Base-by-base conservation (phyloP, 805 yeast species). In the Tetrapisispora iriomotensis region DNA sequence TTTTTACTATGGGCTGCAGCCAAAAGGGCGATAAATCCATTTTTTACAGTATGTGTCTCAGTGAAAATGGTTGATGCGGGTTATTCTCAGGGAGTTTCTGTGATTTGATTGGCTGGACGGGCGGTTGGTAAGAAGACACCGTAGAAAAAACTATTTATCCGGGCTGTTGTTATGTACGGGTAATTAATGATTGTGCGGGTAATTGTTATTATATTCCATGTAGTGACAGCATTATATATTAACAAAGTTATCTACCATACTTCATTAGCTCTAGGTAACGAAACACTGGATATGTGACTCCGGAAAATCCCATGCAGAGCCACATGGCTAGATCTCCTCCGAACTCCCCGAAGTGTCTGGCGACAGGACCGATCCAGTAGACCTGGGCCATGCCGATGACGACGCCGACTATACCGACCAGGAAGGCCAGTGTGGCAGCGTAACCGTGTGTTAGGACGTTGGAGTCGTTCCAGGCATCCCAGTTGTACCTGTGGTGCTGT, bases 311-410 rank as follows among this genome's bases (percentile, higher is more conserved):
- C 74, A 82, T 73, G 12, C 82, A 67, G 27, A 85, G 57, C 77
- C 88, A 82, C 74, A 80, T 77, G 19, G 92, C 96, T 29, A 86
- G 56, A 56, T 86, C 95, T 15, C 86, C 94, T 40, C 83, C 87
- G 44, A 60, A 58, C 6, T 69, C 77, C 17, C 94, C 94, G 13
- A 82, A 64, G 4, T 65, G 50, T 22, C 58, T 59, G 10, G 94
- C 94, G 9, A 85, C 48, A 0, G 85, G 85, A 0, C 95, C 96
- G 6, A 72, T 66, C 70, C 81, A 86, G 60, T 86, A 86, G 6
- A 77, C 82, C 58, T 86, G 96, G 20, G 82, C 71, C 96, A 86
- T 86, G 6, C 95, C 94, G 17, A 85, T 63, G 2, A 82, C 85
- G 0, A 85, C 94, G 34, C 94, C 95, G 0, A 75, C 82, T 14